These are phyloP conservation scores for Botryococcus braunii DNA, from an alignment of 163 green algal genomes.

Conservation along the genomic window DNA sequence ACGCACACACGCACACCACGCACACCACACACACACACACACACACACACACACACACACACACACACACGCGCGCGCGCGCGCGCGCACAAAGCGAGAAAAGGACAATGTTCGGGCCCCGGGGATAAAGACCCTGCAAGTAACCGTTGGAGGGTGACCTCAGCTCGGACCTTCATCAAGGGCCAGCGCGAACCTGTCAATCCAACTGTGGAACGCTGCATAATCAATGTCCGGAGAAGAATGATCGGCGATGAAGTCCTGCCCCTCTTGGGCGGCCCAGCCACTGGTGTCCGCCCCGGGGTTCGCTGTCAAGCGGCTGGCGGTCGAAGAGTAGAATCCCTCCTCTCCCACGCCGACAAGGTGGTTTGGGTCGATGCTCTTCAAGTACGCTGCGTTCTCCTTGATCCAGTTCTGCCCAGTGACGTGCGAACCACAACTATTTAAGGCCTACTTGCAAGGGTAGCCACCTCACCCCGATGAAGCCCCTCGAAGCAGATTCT, in stretches of 20 bases:
- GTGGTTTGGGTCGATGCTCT: conserved; percentile 47
- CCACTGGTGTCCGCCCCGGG: background rate
- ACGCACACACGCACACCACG: too few relatives aligned
- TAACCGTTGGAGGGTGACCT: too few relatives aligned
- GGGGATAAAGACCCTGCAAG: too few relatives aligned
- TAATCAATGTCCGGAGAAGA: conserved; percentile 23
- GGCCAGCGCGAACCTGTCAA: conserved; percentile 30
- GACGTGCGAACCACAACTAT: too few relatives aligned
- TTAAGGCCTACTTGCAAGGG: too few relatives aligned
- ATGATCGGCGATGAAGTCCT: conserved; percentile 27
- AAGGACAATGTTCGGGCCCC: too few relatives aligned
- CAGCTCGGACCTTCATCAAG: too few relatives aligned
- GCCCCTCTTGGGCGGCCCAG: conserved; percentile 10
- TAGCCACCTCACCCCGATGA: too few relatives aligned
- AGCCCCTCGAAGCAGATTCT: too few relatives aligned
- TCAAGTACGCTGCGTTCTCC: conserved; percentile 49
- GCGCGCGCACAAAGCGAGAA: background rate
- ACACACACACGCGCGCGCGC: too few relatives aligned
- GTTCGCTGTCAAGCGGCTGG: background rate
- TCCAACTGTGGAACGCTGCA: conserved; percentile 15
- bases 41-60: too few relatives aligned
- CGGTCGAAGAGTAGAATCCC: conserved; percentile 38
- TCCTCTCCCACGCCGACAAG: conserved; percentile 50
- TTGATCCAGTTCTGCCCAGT: conserved; percentile 31
- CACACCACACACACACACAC: too few relatives aligned